Evolutionary conservation across 768 basidiomycete species (phyloP), one percentile per base, ranked within the genome.

Genomic region (Brasilioporus rufonigricans): DNA sequence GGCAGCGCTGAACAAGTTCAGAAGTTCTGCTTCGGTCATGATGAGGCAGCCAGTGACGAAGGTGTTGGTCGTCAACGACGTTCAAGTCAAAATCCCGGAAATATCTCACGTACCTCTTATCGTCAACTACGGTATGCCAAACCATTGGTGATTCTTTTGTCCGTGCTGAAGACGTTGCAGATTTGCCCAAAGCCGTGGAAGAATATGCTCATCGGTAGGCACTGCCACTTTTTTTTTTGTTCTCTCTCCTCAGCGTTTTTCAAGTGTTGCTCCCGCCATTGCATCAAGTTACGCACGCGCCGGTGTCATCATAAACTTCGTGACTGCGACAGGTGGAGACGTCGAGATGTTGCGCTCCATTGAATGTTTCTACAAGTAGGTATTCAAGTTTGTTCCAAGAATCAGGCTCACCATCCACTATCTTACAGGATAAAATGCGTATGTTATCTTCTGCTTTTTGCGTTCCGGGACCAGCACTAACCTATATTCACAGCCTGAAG

Each of bases 311-410:
- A 82, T 99, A 67, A 98, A 96, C 71, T 94, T 98, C 64, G 95
- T 98, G 58, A 97, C 95, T 53, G 96, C 95, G 51, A 94, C 93
- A 14, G 94, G 95, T 29, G 95, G 94, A 39, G 96, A 98, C 70
- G 95, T 98, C 52, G 96, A 98, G 76, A 97, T 98, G 94, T 77
- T 98, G 58, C 84, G 96, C 66, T 91, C 91, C 62, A 98, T 98
- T 79, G 96, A 98, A 78, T 96, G 94, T 80, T 96, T 93, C 76
- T 98, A 96, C 81, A 93, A 93, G 91, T 92, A 61, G 61, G 82
- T 56, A 71, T 69, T 29, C 35, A 33, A 35, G 1, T 29, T 38
- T 35, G 26, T 44, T 56, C 18, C 10, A 35, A 19, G 24, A 29
- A 38, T 21, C 9, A 50, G 18, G 32, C 64, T 70, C n/a, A 70